These are phyloP conservation scores for Spirogloea muscicola DNA, from an alignment of 139 green algal species.

Conservation along the genomic window DNA sequence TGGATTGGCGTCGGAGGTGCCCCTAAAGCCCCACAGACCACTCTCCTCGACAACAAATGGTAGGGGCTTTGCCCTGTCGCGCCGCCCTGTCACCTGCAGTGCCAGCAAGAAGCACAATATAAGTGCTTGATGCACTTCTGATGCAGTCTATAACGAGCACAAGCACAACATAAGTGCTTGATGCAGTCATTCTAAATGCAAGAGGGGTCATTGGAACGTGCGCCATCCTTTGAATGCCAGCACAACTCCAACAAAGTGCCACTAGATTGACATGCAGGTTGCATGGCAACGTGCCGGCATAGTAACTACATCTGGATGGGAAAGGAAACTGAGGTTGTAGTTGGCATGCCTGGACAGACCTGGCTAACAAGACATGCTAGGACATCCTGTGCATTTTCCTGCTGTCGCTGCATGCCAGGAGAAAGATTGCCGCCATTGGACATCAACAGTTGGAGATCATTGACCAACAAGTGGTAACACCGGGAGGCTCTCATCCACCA, in stretches of 20 bases:
- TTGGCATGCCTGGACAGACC: background rate
- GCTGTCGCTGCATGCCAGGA: background rate
- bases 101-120: too few relatives aligned
- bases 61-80: slow-evolving; percentile 30
- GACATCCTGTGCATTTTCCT: background rate
- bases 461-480: background rate
- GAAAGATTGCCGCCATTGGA: background rate
- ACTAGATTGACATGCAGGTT: background rate
- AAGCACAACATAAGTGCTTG: background rate
- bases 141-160: background rate
- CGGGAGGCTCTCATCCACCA: background rate
- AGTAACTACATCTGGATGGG: too few relatives aligned
- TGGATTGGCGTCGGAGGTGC: background rate
- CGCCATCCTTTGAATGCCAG: background rate
- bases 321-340: background rate
- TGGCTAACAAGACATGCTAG: background rate
- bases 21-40: slow-evolving; percentile 4
- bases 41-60: slow-evolving; percentile 14
- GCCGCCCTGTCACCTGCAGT: slow-evolving; percentile 25
- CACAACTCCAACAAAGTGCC: background rate
- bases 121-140: background rate
- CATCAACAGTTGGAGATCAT: background rate
- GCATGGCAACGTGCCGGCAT: background rate
- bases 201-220: background rate
- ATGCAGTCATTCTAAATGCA: background rate